Percentiles rank a stretch among this genome's conserved stretches.
Conservation (phyloP, 106 monocot genomes). For the Phalaenopsis equestris region DNA sequence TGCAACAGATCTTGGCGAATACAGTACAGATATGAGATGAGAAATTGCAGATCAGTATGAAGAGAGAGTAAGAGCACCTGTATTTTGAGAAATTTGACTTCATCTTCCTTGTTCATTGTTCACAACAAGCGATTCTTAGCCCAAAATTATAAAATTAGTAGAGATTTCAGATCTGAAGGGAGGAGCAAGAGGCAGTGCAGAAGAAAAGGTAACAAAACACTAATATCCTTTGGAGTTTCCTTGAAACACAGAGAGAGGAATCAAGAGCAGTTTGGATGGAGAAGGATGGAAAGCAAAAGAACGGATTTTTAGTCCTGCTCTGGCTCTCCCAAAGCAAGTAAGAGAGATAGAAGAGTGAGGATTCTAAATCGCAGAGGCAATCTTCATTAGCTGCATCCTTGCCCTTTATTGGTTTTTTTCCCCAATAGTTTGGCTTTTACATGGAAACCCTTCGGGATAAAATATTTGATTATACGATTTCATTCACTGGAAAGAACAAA, state of each 20-base stretch:
- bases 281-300: constrained; percentile 7
- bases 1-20: neutral
- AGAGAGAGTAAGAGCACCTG: constrained; percentile 26
- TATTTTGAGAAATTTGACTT: constrained; percentile 52
- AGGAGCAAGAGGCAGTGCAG: neutral
- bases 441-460: neutral
- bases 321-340: neutral
- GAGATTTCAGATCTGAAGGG: neutral
- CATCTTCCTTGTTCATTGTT: constrained; percentile 53
- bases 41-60: neutral
- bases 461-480: neutral
- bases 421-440: neutral
- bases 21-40: neutral
- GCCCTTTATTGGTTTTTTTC: constrained; percentile 14
- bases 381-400: constrained; percentile 7
- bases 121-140: neutral
- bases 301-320: neutral
- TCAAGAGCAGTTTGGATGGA: neutral
- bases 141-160: neutral
- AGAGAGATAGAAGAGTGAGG: neutral
- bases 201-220: neutral
- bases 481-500: neutral
- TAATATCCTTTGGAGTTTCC: neutral
- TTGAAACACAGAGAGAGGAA: neutral
- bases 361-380: constrained; percentile 10